Base-by-base conservation (phyloP, 192 early-diverging fungal species). In the Tieghemiomyces parasiticus region DNA sequence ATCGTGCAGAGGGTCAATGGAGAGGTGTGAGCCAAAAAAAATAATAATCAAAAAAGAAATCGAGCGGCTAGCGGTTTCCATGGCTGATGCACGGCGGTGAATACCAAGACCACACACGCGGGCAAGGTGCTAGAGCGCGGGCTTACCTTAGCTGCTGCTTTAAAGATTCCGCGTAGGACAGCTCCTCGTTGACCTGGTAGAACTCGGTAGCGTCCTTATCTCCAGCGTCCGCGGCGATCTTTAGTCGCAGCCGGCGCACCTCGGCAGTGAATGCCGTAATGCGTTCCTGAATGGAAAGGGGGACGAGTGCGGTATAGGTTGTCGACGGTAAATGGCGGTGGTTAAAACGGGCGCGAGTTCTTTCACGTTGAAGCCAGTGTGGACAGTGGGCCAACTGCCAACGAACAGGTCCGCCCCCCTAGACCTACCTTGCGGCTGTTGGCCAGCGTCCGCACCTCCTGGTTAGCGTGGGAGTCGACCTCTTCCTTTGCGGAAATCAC, bases 221-320 rank as follows among this genome's bases (percentile, higher is more conserved):
- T 4, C 71, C 74, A 10, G 68, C 63, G 14, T 68, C 47, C 0
- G 74, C 54, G 2, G 69, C 63, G 19, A 65, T 26, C 62, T 69
- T 67, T 19, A 60, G 32, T 30, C 68, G 65, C 25, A 76, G 61
- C 4, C 74, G 66, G 25, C 66, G 66, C 33, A 75, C 69, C 45
- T 74, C 66, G 28, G 68, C 45, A 19, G 71, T 60, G 28, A 76
- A 46, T 3, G 72, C 52, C 25, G 59, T 64, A 33, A 76, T 76
- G 20, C 74, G 67, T 35, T 75, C 74, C 73, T n/a, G n/a, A n/a
- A n/a, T n/a, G n/a, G n/a, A n/a, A n/a, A n/a, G n/a, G n/a, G n/a
- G n/a, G n/a, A n/a, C n/a, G n/a, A n/a, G n/a, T n/a, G n/a, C n/a
- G n/a, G n/a, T n/a, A n/a, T n/a, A n/a, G n/a, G n/a, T n/a, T n/a